phyloP scores from a whole-genome alignment of 2,329 filamentous ascomycete genomes.

The Pseudogymnoascus sp. region DNA sequence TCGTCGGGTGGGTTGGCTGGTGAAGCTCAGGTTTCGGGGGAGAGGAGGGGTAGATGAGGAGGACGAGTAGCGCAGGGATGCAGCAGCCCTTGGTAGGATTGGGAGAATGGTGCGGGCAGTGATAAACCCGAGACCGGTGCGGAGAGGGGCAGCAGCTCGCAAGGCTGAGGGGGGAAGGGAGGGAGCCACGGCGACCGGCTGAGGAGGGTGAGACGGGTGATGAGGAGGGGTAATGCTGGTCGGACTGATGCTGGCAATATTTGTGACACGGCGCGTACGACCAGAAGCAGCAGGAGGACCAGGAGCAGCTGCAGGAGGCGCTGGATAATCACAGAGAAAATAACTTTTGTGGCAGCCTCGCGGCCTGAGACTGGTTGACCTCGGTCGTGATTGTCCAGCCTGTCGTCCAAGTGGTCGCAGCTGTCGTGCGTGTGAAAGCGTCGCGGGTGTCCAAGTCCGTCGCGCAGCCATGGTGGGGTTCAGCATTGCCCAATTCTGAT shows the following conservation, averaged over 20 bases:
- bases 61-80: constrained; percentile 11
- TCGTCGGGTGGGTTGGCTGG: constrained; percentile 12
- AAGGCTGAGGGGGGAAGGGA: constrained; percentile 3
- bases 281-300: not conserved
- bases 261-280: not conserved
- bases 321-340: constrained; percentile 8
- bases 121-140: constrained; percentile 5
- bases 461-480: constrained; percentile 11
- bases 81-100: not conserved
- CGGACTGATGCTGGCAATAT: not conserved
- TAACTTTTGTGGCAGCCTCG: constrained; percentile 8
- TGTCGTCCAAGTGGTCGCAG: constrained; percentile 4
- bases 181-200: constrained; percentile 1
- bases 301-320: constrained; percentile 1
- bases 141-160: constrained; percentile 9
- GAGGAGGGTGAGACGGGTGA: not conserved
- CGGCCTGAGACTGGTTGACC: constrained; percentile 7
- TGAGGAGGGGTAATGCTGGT: constrained; percentile 6
- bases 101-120: constrained; percentile 5
- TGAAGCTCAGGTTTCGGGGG: constrained; percentile 1
- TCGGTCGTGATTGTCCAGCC: not conserved
- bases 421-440: not conserved
- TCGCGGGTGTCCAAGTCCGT: constrained; percentile 11
- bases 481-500: constrained; percentile 3
- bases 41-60: constrained; percentile 3